Evolutionary conservation across 192 early-diverging fungal species (phyloP), one percentile per base, ranked within the genome.

Genomic region (Coemansia sp.): DNA sequence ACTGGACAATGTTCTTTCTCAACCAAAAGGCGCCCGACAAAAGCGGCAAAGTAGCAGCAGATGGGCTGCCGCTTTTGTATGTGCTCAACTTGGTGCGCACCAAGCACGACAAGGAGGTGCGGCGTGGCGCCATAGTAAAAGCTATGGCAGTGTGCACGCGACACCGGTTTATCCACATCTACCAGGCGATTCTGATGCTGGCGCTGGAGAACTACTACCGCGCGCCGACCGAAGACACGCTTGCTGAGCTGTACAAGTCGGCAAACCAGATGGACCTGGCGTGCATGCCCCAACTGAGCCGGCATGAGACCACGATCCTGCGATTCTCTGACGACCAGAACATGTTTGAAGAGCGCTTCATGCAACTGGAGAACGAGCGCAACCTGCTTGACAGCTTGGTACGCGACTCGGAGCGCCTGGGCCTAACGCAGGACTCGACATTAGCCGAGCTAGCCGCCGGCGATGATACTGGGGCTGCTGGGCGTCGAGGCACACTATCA

Each of bases 1-100:
- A 97, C 78, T 95, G 93, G 93, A 95, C 94, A 18, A 88, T 94
- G 65, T 96, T 97, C 62, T 91, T 95, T 56, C 74, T 97, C 20
- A 97, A 97, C 76, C 89, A 89, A 63, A 84, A 76, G 60, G 73
- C 77, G 37, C 82, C 70, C 6, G 77, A 84, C 50, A 68, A 74
- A 21, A 36, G 28, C 31, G 75, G 80, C 13, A 59, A 56, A 21
- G 69, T 83, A 35, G 23, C 71, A 3, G 76, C 69, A 11, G 74
- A 74, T 36, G 80, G 86, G 12, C 86, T 86, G 20, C 90, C 92
- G 18, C 80, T 94, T 25, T 73, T 94, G n/a, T 92, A 95, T 67
- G 93, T 93, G n/a, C 84, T 95, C 20, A 97, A 94, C 76, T 76
- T 97, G 50, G 95, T 97, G 25, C 86, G 93, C 43, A 95, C 93